phyloP scores from a whole-genome alignment of 2,329 filamentous ascomycete genomes.

The Penicillium occitanis region DNA sequence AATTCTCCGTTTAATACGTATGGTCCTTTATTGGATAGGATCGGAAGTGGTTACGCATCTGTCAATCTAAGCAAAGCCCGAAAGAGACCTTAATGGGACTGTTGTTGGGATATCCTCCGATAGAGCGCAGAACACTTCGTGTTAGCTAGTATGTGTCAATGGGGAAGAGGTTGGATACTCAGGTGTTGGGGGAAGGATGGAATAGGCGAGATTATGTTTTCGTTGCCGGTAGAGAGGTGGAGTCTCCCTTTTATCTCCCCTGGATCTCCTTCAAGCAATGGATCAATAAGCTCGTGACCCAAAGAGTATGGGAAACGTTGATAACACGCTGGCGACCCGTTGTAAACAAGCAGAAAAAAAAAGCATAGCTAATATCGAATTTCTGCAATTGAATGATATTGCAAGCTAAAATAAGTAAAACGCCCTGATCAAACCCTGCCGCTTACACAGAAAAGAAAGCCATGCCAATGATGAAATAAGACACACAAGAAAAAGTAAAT shows the following conservation, averaged over 20 bases:
- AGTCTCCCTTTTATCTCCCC: not conserved
- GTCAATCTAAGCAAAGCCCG: not conserved
- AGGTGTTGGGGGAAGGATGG: not conserved
- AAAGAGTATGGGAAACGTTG: not conserved
- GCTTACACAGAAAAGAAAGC: not conserved
- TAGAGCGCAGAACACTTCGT: too few relatives aligned
- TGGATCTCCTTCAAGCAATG: not conserved
- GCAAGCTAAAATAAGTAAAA: conserved; percentile 10
- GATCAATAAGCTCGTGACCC: not conserved
- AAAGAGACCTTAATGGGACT: too few relatives aligned
- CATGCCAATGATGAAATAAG: not conserved
- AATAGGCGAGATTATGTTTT: not conserved
- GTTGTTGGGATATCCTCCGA: too few relatives aligned
- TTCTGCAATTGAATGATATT: not conserved
- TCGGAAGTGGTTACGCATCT: not conserved
- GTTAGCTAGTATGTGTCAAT: not conserved
- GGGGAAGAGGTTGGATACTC: not conserved
- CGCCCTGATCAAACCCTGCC: conserved; percentile 9
- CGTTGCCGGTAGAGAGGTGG: too few relatives aligned
- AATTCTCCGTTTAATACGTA: not conserved
- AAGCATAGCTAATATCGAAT: not conserved
- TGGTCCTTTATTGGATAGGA: not conserved
- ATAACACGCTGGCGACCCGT: too few relatives aligned
- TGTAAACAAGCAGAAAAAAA: too few relatives aligned
- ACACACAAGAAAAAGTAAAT: not conserved